A percentile compares a stretch with the other conserved stretches of the same genome.
These are phyloP conservation scores for Aspergillus biplanus DNA, from an alignment of 495 filamentous ascomycete genomes.

Conservation along the genomic window DNA sequence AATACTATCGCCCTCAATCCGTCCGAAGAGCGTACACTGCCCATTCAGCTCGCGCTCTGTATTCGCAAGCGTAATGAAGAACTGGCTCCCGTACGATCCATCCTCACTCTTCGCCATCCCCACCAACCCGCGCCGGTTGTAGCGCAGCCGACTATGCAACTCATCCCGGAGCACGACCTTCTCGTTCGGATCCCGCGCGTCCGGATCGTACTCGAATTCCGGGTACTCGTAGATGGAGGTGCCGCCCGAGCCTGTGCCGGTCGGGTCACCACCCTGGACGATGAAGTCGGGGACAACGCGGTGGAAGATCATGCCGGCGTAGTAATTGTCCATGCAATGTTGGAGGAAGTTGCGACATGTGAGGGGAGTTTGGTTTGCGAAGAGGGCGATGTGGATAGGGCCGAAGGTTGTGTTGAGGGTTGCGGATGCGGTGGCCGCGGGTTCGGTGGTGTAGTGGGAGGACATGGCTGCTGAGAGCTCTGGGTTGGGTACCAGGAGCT, in stretches of 20 bases:
- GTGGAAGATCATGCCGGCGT: slow-evolving; percentile 89
- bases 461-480: slow-evolving; percentile 60
- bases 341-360: slow-evolving; percentile 96
- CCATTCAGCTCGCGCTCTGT: slow-evolving; percentile 82
- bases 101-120: slow-evolving; percentile 83
- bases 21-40: slow-evolving; percentile 92
- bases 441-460: slow-evolving; percentile 89
- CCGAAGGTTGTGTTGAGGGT: slow-evolving; percentile 87
- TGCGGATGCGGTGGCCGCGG: slow-evolving; percentile 86
- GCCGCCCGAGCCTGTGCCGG: slow-evolving; percentile 88
- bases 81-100: slow-evolving; percentile 86
- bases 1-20: slow-evolving; percentile 91
- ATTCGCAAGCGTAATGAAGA: slow-evolving; percentile 87
- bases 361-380: slow-evolving; percentile 89
- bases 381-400: slow-evolving; percentile 87
- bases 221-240: slow-evolving; percentile 89
- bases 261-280: slow-evolving; percentile 92
- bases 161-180: slow-evolving; percentile 80
- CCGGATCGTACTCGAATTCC: slow-evolving; percentile 71
- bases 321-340: slow-evolving; percentile 92
- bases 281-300: slow-evolving; percentile 90
- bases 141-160: slow-evolving; percentile 87
- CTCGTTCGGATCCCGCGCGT: slow-evolving; percentile 59
- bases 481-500: too few species aligned
- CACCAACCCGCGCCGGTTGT: slow-evolving; percentile 86